Evolutionary conservation across 192 early-diverging fungal species (phyloP).

Genomic region (Diversispora epigaea): DNA sequence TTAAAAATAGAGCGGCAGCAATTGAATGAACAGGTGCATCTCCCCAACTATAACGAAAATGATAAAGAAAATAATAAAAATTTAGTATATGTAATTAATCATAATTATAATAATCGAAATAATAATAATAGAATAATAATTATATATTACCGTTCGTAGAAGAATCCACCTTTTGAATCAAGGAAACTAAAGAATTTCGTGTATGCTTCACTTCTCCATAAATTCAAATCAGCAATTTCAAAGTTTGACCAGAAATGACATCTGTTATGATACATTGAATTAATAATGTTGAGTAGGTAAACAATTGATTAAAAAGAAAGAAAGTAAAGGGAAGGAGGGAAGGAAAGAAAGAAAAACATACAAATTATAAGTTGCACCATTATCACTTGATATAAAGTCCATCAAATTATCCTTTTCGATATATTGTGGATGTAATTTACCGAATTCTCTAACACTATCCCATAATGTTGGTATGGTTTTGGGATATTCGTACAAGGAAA

Average conservation of each 20-base stretch:
- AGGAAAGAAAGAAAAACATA: neutral
- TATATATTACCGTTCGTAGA: constrained; percentile 64
- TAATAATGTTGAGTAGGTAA: no score
- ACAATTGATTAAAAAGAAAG: no score
- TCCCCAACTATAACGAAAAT: constrained; percentile 55
- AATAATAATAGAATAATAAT: neutral
- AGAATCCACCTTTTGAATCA: constrained; percentile 78
- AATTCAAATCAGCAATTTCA: constrained; percentile 65
- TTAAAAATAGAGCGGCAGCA: constrained; percentile 58
- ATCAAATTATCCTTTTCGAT: constrained; percentile 45
- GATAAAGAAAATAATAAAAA: neutral
- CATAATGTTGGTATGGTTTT: constrained; percentile 75
- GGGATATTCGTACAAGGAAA: constrained; percentile 69
- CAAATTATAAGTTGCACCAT: constrained; percentile 62
- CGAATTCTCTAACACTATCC: constrained; percentile 59
- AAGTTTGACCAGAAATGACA: constrained; percentile 94
- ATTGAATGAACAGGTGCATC: constrained; percentile 77
- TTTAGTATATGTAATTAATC: neutral
- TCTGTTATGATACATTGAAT: neutral
- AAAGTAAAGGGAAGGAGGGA: no score
- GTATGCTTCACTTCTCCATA: constrained; percentile 71
- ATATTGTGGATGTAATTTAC: constrained; percentile 48
- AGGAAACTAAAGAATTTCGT: constrained; percentile 68
- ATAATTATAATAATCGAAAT: neutral
- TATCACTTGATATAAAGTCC: constrained; percentile 58